Percentiles rank a stretch among this genome's conserved stretches.
Evolutionary conservation across 2,329 filamentous ascomycete species (phyloP).

Genomic region (Fusarium nurragi): DNA sequence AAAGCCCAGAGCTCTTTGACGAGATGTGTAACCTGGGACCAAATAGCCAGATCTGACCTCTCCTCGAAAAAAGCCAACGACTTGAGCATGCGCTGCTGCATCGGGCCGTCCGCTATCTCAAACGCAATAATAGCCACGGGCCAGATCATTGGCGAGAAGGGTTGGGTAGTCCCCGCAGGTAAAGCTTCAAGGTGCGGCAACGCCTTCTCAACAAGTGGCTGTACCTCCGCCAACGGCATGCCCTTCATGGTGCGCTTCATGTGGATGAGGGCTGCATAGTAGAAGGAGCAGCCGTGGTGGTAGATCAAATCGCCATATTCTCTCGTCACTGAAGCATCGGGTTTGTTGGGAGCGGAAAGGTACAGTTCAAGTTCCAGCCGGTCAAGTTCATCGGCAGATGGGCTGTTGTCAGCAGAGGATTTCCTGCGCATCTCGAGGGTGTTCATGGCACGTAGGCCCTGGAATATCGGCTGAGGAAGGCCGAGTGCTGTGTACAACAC

Average conservation of each 20-base stretch:
- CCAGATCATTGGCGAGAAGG: constrained; percentile 41
- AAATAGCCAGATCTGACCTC: constrained; percentile 35
- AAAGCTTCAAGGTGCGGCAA: constrained; percentile 37
- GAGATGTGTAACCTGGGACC: constrained; percentile 31
- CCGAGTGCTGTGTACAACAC: constrained; percentile 29
- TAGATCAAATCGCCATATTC: constrained; percentile 39
- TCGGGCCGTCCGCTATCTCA: constrained; percentile 17
- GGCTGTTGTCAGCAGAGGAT: background rate
- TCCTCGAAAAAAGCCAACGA: constrained; percentile 27
- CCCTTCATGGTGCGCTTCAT: constrained; percentile 42
- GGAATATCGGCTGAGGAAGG: constrained; percentile 35
- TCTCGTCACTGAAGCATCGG: constrained; percentile 14
- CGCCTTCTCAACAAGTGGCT: constrained; percentile 39
- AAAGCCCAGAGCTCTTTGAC: constrained; percentile 37
- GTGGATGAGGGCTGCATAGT: constrained; percentile 39
- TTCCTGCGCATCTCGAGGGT: constrained; percentile 27
- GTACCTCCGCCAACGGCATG: constrained; percentile 32
- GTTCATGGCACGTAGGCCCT: constrained; percentile 38
- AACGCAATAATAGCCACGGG: constrained; percentile 39
- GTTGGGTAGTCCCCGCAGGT: constrained; percentile 18
- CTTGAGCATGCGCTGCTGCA: constrained; percentile 39
- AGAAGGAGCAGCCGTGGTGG: constrained; percentile 39
- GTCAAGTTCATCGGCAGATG: constrained; percentile 27
- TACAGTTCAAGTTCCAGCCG: constrained; percentile 37
- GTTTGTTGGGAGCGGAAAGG: constrained; percentile 32